Conservation (phyloP, 495 filamentous ascomycete genomes). For the Cairneyella variabilis region DNA sequence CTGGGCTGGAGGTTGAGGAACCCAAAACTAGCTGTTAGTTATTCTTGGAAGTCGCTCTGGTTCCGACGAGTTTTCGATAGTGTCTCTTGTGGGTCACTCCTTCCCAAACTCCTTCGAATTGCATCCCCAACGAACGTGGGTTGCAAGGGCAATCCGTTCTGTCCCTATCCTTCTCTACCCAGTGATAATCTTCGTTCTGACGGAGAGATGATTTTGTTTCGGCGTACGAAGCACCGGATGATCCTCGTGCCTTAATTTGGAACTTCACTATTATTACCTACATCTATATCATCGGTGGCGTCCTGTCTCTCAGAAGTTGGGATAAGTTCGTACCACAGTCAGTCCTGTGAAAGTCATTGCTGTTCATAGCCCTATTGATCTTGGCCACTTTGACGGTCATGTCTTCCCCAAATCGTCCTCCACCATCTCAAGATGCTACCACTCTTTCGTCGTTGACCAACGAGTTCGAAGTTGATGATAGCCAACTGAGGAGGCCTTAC, state of each 20-base stretch:
- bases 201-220: neutral
- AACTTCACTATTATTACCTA: neutral
- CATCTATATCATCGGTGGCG: neutral
- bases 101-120: neutral
- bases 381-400: neutral
- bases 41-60: neutral
- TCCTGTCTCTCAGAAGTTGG: neutral
- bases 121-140: neutral
- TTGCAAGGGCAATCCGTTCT: too few species aligned
- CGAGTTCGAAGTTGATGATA: neutral
- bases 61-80: neutral
- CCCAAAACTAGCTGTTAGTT: neutral
- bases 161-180: too few species aligned
- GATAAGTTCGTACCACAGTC: neutral
- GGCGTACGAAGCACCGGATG: neutral
- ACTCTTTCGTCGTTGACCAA: neutral
- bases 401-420: neutral
- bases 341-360: neutral
- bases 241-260: neutral
- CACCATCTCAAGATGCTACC: neutral
- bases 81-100: neutral
- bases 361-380: neutral
- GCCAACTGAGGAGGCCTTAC: neutral
- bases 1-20: neutral
- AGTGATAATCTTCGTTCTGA: neutral